Base-by-base conservation (phyloP, 2,329 filamentous ascomycete species). In the Fragosphaeria purpurea region DNA sequence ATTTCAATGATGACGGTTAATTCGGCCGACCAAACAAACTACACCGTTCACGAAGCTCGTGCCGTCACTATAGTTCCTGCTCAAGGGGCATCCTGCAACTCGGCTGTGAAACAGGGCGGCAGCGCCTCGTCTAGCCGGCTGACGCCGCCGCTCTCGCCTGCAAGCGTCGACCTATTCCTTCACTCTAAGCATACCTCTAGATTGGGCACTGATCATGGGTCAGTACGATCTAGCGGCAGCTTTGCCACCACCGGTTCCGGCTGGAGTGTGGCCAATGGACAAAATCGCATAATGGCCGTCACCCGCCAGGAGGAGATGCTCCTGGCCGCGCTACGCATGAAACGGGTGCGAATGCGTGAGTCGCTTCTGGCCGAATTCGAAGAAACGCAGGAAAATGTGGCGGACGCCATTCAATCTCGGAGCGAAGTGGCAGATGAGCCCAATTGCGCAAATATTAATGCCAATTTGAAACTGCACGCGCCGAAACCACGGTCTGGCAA, bases 261-360 rank as follows among this genome's bases (percentile, higher is more conserved):
- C 30, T 53, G 53, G 32, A 58, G 56, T 46, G 44, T 54, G 4
- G 39, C 50, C 39, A 57, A 51, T 45, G 43, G 31, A n/a, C 56
- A 55, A 62, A 44, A 64, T 11, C 71, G 76, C 1, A 66, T 79
- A 50, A 79, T 80, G 72, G 74, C 76, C 1, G 75, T 81, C 13
- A 80, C 76, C 0, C 70, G 67, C 4, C 76, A 80, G 54, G 77
- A 81, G 53, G 75, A 80, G 61, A 73, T 79, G 69, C 66, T 81
- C 1, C 65, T 81, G 4, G 72, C 77, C 2, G 77, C 77, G 3
- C 67, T 81, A 41, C 70, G 77, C 7, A 70, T 74, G 56, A 79
- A 78, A 65, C 69, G 76, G n/a, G 71, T 75, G 4, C 66, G 67
- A n/a, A 77, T 78, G 71, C 72, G 74, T 2, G 70, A 76, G 54